Conservation (phyloP, 177 flowering plant genomes). For the Vitis hybrid region DNA sequence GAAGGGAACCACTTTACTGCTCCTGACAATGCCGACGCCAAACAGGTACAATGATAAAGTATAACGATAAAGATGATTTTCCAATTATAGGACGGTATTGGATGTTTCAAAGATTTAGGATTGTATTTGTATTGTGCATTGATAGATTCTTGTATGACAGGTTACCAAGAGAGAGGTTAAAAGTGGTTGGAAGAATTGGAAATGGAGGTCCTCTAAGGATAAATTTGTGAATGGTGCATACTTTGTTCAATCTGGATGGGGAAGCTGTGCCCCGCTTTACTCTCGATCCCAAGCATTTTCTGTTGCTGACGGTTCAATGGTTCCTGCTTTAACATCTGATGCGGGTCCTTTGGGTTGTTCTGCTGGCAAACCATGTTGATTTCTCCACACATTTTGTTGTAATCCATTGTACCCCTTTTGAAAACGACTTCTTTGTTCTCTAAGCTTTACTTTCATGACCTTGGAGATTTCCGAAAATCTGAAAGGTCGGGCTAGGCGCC, state of each 20-base stretch:
- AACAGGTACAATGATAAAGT: constrained; percentile 26
- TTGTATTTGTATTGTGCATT: too few species aligned
- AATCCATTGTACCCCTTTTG: background rate
- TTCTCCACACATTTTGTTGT: background rate
- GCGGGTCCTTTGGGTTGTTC: constrained; percentile 50
- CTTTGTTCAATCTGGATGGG: constrained; percentile 70
- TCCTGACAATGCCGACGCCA: constrained; percentile 19
- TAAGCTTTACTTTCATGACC: background rate
- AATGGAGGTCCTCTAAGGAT: constrained; percentile 66
- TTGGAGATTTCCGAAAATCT: too few species aligned
- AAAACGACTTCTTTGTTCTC: background rate
- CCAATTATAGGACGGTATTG: too few species aligned
- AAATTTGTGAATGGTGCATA: constrained; percentile 63
- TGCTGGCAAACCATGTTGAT: constrained; percentile 35
- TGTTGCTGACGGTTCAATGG: constrained; percentile 34
- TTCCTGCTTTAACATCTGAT: constrained; percentile 44
- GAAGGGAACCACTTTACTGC: constrained; percentile 65
- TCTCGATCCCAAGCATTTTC: constrained; percentile 26
- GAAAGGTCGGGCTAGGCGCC: background rate
- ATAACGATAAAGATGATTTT: too few species aligned
- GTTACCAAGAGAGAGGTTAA: constrained; percentile 61
- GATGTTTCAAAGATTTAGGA: too few species aligned
- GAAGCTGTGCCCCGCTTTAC: constrained; percentile 49
- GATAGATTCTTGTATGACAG: constrained; percentile 20
- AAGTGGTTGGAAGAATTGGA: constrained; percentile 54